Percentiles rank a stretch among this genome's conserved stretches.
Conservation (phyloP, 345 rosid species). For the Populus davidiana region DNA sequence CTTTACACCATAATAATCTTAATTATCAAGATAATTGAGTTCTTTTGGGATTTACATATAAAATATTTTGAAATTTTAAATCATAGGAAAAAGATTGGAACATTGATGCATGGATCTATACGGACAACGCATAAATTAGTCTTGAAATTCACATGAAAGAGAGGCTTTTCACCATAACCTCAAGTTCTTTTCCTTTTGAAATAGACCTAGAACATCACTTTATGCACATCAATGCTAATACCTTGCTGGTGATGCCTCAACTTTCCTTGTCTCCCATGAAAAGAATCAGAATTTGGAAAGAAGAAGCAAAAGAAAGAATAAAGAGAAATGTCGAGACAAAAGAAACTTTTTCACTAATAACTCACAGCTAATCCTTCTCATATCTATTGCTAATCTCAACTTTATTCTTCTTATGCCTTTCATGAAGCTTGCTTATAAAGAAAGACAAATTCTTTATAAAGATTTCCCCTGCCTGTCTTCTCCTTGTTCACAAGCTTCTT, state of each 20-base stretch:
- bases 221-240: background rate
- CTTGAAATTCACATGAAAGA: too few species aligned
- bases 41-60: too few species aligned
- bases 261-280: constrained; percentile 48
- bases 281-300: constrained; percentile 45
- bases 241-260: constrained; percentile 20
- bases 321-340: constrained; percentile 27
- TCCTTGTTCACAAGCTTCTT: background rate
- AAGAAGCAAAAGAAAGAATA: constrained; percentile 17
- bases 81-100: too few species aligned
- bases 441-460: background rate
- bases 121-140: too few species aligned
- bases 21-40: too few species aligned
- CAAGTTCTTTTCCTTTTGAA: too few species aligned
- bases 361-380: constrained; percentile 24
- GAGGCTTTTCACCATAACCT: too few species aligned
- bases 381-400: constrained; percentile 15
- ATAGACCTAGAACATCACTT: background rate
- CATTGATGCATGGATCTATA: too few species aligned
- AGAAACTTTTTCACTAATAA: constrained; percentile 20
- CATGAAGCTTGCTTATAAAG: constrained; percentile 7
- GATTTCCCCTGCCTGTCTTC: constrained; percentile 12
- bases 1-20: too few species aligned
- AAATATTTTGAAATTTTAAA: too few species aligned
- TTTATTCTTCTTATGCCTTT: constrained; percentile 39